Base-by-base conservation (phyloP, 176 grass and related monocot genomes). In the Miscanthus lutarioriparius region DNA sequence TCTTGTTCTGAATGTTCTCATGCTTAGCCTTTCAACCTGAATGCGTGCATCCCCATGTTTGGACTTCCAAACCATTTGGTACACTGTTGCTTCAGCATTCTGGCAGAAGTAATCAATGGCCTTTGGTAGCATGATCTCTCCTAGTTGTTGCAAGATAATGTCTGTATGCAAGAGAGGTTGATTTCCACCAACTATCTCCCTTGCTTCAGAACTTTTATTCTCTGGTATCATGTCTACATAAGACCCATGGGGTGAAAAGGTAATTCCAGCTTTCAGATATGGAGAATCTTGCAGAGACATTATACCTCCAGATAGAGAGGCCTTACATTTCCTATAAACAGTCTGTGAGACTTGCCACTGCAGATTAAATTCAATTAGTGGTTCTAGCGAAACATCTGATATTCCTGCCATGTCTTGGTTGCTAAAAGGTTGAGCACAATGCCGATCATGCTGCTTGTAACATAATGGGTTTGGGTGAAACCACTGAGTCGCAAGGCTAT, bases 61-160 rank as follows among this genome's bases (percentile, higher is more conserved):
- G 3, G 80, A 74, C 41, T 12, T 83, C 82, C 58, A 83, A 64
- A 51, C 0, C 20, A 65, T 19, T 35, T 75, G 12, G 30, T 83
- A 64, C 0, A 33, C 2, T 8, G 28, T 36, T 3, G 71, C 71
- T 37, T 83, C 39, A 0, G 6, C 2, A 19, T 83, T 65, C 2
- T 10, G 20, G 61, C 4, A 2, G 30, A 83, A 48, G 22, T 74
- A 37, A 51, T 38, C 20, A 38, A 49, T 83, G 7, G 58, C 82
- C 20, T 25, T 65, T 26, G 40, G 58, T 1, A 83, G 39, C 40
- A 83, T 64, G 70, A 11, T 48, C 11, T 64, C 12, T 5, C 48
- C 37, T 22, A 83, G 27, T 15, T 83, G 37, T 48, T 64, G 17
- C 3, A 83, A 48, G 12, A 27, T 48, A 65, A 25, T 49, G 14